Percentiles rank a stretch among this genome's conserved stretches.
Conservation (phyloP, 75 land plant genomes). For the Larix kaempferi region DNA sequence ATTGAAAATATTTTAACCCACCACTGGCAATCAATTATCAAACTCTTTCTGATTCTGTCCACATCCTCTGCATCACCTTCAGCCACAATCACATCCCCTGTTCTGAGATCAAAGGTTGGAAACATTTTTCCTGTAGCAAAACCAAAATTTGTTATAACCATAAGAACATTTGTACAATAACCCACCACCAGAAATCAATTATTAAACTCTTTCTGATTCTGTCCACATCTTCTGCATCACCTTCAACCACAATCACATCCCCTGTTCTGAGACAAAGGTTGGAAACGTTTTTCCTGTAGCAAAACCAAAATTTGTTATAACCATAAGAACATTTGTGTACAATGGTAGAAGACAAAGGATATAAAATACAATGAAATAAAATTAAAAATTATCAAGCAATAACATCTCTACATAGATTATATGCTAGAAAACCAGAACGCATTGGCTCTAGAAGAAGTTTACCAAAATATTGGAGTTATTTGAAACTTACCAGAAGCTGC, state of each 20-base stretch:
- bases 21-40: too few relatives aligned
- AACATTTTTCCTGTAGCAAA: slow-evolving; percentile 58
- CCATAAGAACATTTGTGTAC: slow-evolving; percentile 4
- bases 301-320: background rate
- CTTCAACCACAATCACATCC: slow-evolving; percentile 67
- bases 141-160: background rate
- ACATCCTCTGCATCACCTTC: slow-evolving; percentile 68
- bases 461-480: background rate
- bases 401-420: background rate
- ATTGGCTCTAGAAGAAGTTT: too few relatives aligned
- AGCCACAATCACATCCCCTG: slow-evolving; percentile 61
- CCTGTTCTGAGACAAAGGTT: slow-evolving; percentile 61
- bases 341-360: background rate
- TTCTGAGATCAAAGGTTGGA: slow-evolving; percentile 57
- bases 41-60: too few relatives aligned
- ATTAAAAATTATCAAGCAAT: background rate
- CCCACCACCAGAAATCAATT: too few relatives aligned
- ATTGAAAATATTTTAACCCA: too few relatives aligned
- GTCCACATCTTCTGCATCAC: slow-evolving; percentile 55
- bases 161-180: slow-evolving; percentile 5
- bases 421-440: background rate
- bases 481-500: slow-evolving; percentile 63
- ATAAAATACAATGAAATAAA: background rate
- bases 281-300: slow-evolving; percentile 63
- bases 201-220: too few relatives aligned